Conservation (phyloP, 148 eudicot species). For the Diospyros lotus region DNA sequence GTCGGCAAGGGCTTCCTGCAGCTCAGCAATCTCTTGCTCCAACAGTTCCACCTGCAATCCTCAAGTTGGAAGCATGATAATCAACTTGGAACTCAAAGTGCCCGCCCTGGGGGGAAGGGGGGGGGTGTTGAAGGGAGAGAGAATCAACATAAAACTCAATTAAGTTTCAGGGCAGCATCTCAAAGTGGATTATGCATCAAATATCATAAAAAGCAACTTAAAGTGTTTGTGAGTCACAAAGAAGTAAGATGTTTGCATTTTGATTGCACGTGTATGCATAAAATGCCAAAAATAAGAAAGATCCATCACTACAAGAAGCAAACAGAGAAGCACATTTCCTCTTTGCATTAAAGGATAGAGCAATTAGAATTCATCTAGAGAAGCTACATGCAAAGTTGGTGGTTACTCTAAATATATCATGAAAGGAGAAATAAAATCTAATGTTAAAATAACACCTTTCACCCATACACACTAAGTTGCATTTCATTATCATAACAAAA, state of each 20-base stretch:
- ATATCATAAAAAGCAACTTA: neutral
- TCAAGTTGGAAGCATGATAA: constrained; percentile 11
- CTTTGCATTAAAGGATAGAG: neutral
- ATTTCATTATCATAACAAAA: neutral
- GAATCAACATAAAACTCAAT: no score
- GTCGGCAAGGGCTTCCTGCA: constrained; percentile 58
- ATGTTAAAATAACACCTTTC: neutral
- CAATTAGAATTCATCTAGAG: neutral
- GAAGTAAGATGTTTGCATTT: neutral
- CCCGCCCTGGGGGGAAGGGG: neutral
- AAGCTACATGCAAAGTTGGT: neutral
- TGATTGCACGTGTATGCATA: neutral
- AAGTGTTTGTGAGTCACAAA: neutral
- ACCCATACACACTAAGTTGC: neutral
- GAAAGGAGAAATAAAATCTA: neutral
- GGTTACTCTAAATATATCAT: neutral
- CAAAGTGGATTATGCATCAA: neutral
- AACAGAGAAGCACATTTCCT: neutral
- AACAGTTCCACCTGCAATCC: constrained; percentile 64
- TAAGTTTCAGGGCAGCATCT: no score
- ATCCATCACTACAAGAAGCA: neutral
- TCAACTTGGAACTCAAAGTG: neutral
- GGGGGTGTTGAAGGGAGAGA: no score
- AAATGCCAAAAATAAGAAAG: constrained; percentile 4
- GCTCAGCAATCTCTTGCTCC: constrained; percentile 62